Base-by-base conservation (phyloP, 352 stramenopile species). In the Phytophthora citricola region DNA sequence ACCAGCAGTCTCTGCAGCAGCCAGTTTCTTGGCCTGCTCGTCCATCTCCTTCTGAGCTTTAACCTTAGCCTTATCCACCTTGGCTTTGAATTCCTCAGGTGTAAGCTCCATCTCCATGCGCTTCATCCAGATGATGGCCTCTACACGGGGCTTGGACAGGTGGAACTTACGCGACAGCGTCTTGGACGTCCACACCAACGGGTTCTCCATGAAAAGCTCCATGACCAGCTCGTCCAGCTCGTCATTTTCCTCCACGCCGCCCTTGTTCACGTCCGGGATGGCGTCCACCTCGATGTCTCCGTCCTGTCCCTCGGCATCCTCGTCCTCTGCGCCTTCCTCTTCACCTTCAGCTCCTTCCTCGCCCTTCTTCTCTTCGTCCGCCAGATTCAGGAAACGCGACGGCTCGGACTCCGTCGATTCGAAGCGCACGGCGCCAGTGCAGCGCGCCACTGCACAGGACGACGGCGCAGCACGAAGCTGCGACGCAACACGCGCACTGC, bases 141-240 rank as follows among this genome's bases (percentile, higher is more conserved):
- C 87, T 36, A 95, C 79, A 38, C 83, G 87, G 53, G 80, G 74
- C 71, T 91, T 91, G 9, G 83, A 81, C 51, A 93, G 64, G 57
- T 84, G 66, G 56, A 84, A 94, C 69, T 86, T 88, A 58, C 81
- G 83, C 50, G 87, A 80, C 22, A 98, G 85, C 59, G 94, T 92
- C 22, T 85, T 70, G 2, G 95, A 66, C 52, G 88, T 96, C 83
- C 91, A 95, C 40, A 85, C 79, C 51, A 97, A 56, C 17, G 92
- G 89, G 75, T 98, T 85, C 57, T 93, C 80, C 75, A 98, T 86
- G 63, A 85, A 90, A 38, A 96, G 62, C 52, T 89, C 73, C 78
- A 92, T 92, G 51, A 95, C 78, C 63, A 90, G 59, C 40, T 85
- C 72, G 61, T 93, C 83, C 45, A 90, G 66, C 55, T 90, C 74